Evolutionary conservation across 495 filamentous ascomycete genomes (phyloP).

Genomic region (Penicillium goetzii): DNA sequence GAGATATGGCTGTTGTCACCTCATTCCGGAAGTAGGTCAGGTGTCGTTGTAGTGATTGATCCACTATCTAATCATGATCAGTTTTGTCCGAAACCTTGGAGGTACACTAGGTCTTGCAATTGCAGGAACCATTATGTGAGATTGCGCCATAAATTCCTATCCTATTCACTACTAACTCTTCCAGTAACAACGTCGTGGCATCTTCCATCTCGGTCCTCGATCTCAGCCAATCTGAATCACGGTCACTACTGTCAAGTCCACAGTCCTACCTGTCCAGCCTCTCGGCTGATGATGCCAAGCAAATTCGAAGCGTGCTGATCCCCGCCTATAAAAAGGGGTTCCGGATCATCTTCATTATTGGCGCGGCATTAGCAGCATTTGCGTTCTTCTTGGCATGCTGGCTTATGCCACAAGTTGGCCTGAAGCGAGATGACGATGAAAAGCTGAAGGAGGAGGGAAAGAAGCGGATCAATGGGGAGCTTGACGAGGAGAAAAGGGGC

Average conservation of each 20-base stretch:
- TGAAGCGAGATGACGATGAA: constrained; percentile 50
- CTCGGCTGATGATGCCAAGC: constrained; percentile 36
- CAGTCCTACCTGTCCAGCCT: constrained; percentile 37
- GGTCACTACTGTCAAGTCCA: constrained; percentile 38
- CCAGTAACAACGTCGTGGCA: constrained; percentile 50
- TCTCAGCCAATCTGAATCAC: constrained; percentile 30
- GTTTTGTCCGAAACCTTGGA: constrained; percentile 57
- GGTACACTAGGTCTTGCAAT: constrained; percentile 57
- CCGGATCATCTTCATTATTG: constrained; percentile 53
- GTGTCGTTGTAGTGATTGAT: not conserved
- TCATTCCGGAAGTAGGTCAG: constrained; percentile 54
- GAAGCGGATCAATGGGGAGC: constrained; percentile 27
- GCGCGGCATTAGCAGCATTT: constrained; percentile 49
- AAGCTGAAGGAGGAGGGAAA: constrained; percentile 52
- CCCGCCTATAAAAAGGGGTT: constrained; percentile 56
- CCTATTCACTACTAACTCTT: constrained; percentile 3
- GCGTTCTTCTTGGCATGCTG: constrained; percentile 48
- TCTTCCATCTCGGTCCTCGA: constrained; percentile 40
- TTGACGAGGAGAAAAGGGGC: constrained; percentile 20
- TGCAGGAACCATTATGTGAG: constrained; percentile 55
- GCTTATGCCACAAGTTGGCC: constrained; percentile 52
- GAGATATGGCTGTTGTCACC: constrained; percentile 60
- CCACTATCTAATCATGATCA: constrained; percentile 29
- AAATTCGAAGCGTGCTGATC: constrained; percentile 42
- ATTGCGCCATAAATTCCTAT: not conserved